Base-by-base conservation (phyloP, 2,329 filamentous ascomycete species). In the Aspergillus tanneri region DNA sequence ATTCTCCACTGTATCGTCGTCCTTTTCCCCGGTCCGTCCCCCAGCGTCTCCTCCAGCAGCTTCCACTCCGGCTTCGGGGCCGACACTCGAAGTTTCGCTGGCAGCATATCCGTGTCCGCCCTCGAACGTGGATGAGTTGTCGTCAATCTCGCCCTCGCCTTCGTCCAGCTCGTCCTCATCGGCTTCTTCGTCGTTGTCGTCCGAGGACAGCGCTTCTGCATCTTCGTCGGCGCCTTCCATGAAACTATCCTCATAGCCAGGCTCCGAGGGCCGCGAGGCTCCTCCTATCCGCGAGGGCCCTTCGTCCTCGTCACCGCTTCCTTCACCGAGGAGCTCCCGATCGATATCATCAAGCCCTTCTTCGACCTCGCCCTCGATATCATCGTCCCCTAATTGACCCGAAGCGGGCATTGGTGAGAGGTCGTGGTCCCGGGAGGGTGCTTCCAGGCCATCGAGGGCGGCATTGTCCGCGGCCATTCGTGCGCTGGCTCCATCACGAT, bases 141-240 rank as follows among this genome's bases (percentile, higher is more conserved):
- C 65, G 28, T 67, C 65, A 1, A 42, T 56, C 12, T 58, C 61
- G 11, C 57, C 56, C 9, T 67, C 65, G 9, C 60, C 64, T n/a
- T 67, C 63, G 9, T 65, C 65, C n/a, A 66, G 60, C 32, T 61
- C 60, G 11, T 77, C 70, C 5, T 71, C 69, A 18, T 59, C 56
- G 16, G 45, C 53, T 8, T 57, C 55, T 12, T 62, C 61, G 24
- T 55, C 58, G 14, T 63, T 57, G 11, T 67, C 65, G 30, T 65
- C 62, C 3, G 65, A 66, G 7, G 59, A 66, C 23, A 60, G 46
- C 11, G 43, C 57, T 10, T 62, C 59, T 3, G 35, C 56, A 28
- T 60, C 57, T 9, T 59, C 58, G 28, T 67, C 64, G 10, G 55
- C 62, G 24, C 58, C 59, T 8, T 56, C 59, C 16, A 63, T 50